Percentiles rank a stretch among this genome's conserved stretches.
These are phyloP conservation scores for Cryptococcus sp. DNA, from an alignment of 1,284 basidiomycete species.

Conservation along the genomic window DNA sequence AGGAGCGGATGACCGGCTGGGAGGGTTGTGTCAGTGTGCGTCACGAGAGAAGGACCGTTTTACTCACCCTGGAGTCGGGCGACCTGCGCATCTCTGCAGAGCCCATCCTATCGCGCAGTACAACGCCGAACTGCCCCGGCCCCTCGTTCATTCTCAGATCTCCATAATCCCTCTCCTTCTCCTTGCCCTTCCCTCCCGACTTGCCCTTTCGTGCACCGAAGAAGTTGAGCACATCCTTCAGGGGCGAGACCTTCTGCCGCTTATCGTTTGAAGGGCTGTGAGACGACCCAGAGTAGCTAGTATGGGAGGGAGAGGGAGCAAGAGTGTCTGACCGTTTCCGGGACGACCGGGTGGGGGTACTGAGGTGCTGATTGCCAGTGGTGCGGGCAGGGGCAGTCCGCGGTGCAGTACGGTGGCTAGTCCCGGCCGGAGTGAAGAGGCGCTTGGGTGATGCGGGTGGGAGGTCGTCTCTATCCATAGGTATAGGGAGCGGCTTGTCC, in stretches of 20 bases:
- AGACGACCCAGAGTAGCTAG: constrained; percentile 23
- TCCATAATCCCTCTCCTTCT: constrained; percentile 14
- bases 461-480: neutral
- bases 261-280: constrained; percentile 26
- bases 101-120: constrained; percentile 42
- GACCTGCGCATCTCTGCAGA: constrained; percentile 35
- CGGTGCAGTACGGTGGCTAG: constrained; percentile 5
- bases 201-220: constrained; percentile 37
- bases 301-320: constrained; percentile 27
- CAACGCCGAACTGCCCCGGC: constrained; percentile 32
- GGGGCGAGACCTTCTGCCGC: constrained; percentile 30
- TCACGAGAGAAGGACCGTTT: neutral
- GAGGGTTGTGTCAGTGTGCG: neutral
- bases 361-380: constrained; percentile 30
- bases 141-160: constrained; percentile 29
- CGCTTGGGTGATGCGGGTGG: constrained; percentile 2
- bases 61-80: constrained; percentile 26
- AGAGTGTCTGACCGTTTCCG: constrained; percentile 20
- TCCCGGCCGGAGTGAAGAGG: constrained; percentile 6
- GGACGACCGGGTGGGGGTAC: constrained; percentile 19
- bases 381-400: constrained; percentile 19
- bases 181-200: constrained; percentile 33
- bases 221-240: constrained; percentile 41
- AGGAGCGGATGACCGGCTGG: constrained; percentile 27
- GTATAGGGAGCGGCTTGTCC: too few relatives aligned